phyloP scores from a whole-genome alignment of 768 basidiomycete species.

The Mrakia blollopis region DNA sequence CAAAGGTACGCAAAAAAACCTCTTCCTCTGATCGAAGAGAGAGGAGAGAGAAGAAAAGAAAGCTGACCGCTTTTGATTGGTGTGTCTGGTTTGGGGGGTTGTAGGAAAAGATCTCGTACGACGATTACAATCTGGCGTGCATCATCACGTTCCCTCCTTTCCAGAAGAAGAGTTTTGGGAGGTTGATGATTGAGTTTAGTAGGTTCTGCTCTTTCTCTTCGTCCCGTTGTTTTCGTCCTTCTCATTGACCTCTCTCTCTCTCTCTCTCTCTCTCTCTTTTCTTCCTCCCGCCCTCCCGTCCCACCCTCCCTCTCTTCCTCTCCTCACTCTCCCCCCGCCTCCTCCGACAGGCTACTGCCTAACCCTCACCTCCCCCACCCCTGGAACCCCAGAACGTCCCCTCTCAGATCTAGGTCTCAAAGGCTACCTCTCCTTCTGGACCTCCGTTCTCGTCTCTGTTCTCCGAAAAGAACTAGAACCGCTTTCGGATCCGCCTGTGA shows the following conservation, averaged over 20 bases:
- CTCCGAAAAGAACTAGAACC: conserved; percentile 33
- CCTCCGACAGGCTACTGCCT: conserved; percentile 74
- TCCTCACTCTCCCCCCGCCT: background rate
- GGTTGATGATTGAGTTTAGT: conserved; percentile 98
- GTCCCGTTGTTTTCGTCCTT: background rate
- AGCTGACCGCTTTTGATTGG: background rate
- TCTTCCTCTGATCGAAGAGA: no score
- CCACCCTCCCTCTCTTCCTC: background rate
- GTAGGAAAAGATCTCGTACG: conserved; percentile 90
- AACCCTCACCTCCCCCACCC: conserved; percentile 49
- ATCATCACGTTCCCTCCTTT: conserved; percentile 93
- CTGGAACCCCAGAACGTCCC: conserved; percentile 88
- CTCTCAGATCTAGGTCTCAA: conserved; percentile 86
- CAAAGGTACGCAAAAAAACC: conserved; percentile 59
- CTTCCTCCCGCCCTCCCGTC: background rate
- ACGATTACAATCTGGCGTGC: conserved; percentile 94
- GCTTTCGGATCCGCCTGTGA: conserved; percentile 26
- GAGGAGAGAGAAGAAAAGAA: no score
- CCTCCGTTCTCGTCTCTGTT: conserved; percentile 37
- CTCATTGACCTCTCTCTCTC: background rate
- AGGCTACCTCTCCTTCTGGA: conserved; percentile 59
- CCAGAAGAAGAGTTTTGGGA: conserved; percentile 83
- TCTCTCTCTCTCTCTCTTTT: no score
- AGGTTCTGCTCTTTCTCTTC: conserved; percentile 18
- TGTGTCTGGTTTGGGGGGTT: background rate